Conservation (phyloP, 2,329 filamentous ascomycete genomes). For the Talaromyces sp. region DNA sequence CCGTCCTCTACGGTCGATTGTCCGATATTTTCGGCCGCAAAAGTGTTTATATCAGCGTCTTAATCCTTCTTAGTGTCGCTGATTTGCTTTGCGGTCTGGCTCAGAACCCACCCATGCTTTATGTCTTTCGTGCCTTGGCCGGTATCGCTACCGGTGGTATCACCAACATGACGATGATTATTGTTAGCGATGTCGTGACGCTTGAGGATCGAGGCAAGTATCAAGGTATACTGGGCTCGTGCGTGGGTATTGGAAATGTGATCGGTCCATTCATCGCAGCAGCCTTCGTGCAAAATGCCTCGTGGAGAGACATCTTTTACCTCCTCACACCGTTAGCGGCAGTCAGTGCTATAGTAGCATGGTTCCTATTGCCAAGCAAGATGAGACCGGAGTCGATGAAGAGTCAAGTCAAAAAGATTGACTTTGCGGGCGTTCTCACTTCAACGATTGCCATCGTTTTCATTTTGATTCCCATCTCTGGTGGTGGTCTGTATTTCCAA, state of each 20-base stretch:
- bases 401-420: conserved; percentile 54
- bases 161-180: conserved; percentile 58
- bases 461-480: conserved; percentile 62
- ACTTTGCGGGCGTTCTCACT: conserved; percentile 56
- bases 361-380: conserved; percentile 53
- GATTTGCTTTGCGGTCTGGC: conserved; percentile 60
- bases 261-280: conserved; percentile 49
- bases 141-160: conserved; percentile 63
- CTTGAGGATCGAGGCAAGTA: conserved; percentile 58
- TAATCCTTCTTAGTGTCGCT: conserved; percentile 53
- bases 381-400: conserved; percentile 46
- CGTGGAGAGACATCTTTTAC: conserved; percentile 50
- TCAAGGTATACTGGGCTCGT: conserved; percentile 46
- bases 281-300: conserved; percentile 42
- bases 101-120: conserved; percentile 56
- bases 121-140: conserved; percentile 58
- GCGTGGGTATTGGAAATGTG: conserved; percentile 46
- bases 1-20: conserved; percentile 61
- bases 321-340: conserved; percentile 53
- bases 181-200: conserved; percentile 59
- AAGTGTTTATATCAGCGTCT: conserved; percentile 53
- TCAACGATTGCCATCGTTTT: conserved; percentile 58
- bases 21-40: conserved; percentile 63
- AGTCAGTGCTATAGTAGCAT: conserved; percentile 47
- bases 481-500: conserved; percentile 56